Conservation (phyloP, 805 yeast species). For the Kodamaea leandrae region DNA sequence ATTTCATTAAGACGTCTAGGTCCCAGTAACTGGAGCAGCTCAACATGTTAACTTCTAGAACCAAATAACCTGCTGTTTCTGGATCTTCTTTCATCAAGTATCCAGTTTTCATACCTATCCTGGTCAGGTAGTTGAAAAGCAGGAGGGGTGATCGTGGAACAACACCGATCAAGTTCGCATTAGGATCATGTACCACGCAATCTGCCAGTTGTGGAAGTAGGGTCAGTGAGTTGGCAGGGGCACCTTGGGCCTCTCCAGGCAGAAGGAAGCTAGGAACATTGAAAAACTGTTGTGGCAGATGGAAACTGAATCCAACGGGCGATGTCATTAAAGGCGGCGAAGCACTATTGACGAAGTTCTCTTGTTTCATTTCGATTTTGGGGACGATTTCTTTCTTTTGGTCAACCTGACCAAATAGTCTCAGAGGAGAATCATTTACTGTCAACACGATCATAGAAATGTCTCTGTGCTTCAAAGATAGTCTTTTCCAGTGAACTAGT, state of each 20-base stretch:
- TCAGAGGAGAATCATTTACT: conserved; percentile 57
- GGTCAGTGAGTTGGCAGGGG: conserved; percentile 2
- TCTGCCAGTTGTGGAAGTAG: conserved; percentile 5
- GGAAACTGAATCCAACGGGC: conserved; percentile 32
- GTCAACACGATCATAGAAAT: conserved; percentile 68
- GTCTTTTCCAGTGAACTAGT: conserved; percentile 71
- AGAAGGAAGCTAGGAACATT: conserved; percentile 34
- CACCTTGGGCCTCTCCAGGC: conserved; percentile 15
- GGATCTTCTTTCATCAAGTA: conserved; percentile 49
- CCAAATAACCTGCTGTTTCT: conserved; percentile 19
- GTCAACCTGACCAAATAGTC: conserved; percentile 20
- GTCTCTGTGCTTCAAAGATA: conserved; percentile 56
- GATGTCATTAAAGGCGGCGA: conserved; percentile 22
- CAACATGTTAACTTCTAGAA: conserved; percentile 63
- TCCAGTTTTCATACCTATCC: conserved; percentile 71
- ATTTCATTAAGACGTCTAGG: conserved; percentile 51
- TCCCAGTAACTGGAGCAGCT: conserved; percentile 73
- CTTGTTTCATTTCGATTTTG: conserved; percentile 2
- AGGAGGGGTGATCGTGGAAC: conserved; percentile 62
- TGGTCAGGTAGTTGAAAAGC: conserved; percentile 64
- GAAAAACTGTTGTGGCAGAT: conserved; percentile 38
- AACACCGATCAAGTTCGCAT: conserved; percentile 53
- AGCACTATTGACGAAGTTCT: background rate
- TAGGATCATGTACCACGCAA: conserved; percentile 29
- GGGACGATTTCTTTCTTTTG: conserved; percentile 1